Percentiles rank a stretch among this genome's conserved stretches.
Evolutionary conservation across 1,139 yeast species (phyloP).

Genomic region (Geotrichum macrosporum): DNA sequence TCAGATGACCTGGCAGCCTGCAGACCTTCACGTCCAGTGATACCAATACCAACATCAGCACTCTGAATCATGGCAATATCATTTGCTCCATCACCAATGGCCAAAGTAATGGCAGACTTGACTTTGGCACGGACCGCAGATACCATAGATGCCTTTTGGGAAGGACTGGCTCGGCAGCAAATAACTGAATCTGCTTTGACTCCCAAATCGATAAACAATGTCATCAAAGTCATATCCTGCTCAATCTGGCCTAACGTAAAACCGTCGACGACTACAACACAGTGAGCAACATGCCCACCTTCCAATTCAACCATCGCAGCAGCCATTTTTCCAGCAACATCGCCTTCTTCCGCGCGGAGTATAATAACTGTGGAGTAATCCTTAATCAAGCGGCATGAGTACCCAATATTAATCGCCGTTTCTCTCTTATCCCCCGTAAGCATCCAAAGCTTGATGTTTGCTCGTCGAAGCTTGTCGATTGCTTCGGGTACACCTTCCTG

Average conservation of each 20-base stretch:
- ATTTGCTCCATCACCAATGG: slow-evolving; percentile 99
- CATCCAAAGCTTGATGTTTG: slow-evolving; percentile 97
- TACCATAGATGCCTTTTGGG: slow-evolving; percentile 92
- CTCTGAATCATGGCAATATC: slow-evolving; percentile 99
- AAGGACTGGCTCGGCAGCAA: slow-evolving; percentile 94
- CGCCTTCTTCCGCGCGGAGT: slow-evolving; percentile 53
- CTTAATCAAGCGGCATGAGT: slow-evolving; percentile 85
- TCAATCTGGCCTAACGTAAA: slow-evolving; percentile 71
- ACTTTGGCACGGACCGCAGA: slow-evolving; percentile 63
- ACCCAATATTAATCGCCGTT: slow-evolving; percentile 95
- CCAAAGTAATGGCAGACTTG: slow-evolving; percentile 71
- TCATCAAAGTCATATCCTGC: slow-evolving; percentile 61
- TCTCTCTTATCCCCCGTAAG: slow-evolving; percentile 96
- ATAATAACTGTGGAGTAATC: slow-evolving; percentile 89
- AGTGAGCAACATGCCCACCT: slow-evolving; percentile 77
- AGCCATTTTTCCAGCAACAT: slow-evolving; percentile 48
- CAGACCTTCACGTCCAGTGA: slow-evolving; percentile 92
- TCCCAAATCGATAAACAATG: slow-evolving; percentile 77
- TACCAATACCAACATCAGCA: slow-evolving; percentile 97
- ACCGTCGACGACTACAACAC: slow-evolving; percentile 93
- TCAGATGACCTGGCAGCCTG: slow-evolving; percentile 97
- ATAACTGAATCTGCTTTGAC: slow-evolving; percentile 85
- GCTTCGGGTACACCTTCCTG: slow-evolving; percentile 96
- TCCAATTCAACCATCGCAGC: slow-evolving; percentile 57
- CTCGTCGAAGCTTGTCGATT: slow-evolving; percentile 83